phyloP scores from a whole-genome alignment of 768 basidiomycete genomes.

The Pisolithus albus region DNA sequence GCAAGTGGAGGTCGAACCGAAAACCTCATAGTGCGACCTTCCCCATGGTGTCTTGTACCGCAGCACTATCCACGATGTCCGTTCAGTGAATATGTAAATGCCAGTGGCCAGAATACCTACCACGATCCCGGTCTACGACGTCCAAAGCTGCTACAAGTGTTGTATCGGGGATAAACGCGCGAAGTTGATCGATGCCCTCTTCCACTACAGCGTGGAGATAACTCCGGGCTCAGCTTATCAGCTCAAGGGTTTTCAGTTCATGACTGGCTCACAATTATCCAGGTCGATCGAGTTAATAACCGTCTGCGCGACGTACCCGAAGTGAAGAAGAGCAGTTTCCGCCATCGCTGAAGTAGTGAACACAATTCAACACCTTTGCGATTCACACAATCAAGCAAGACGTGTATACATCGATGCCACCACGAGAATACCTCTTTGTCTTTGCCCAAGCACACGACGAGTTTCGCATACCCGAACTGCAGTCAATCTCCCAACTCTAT shows the following conservation, averaged over 20 bases:
- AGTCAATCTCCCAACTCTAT: constrained; percentile 68
- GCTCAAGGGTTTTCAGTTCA: neutral
- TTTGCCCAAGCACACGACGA: constrained; percentile 79
- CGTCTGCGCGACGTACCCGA: constrained; percentile 23
- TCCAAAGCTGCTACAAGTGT: constrained; percentile 67
- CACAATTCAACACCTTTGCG: no score
- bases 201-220: constrained; percentile 33
- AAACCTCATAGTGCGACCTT: constrained; percentile 55
- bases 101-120: constrained; percentile 30
- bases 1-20: constrained; percentile 55
- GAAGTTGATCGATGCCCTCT: constrained; percentile 49
- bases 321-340: constrained; percentile 9
- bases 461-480: constrained; percentile 79
- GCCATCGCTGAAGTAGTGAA: constrained; percentile 9
- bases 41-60: constrained; percentile 54
- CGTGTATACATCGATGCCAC: constrained; percentile 10
- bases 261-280: constrained; percentile 24
- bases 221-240: neutral
- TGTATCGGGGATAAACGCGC: constrained; percentile 53
- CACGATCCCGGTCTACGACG: constrained; percentile 64
- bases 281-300: constrained; percentile 28
- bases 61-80: constrained; percentile 41
- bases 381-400: neutral
- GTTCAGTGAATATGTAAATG: neutral
- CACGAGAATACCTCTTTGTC: constrained; percentile 49